Evolutionary conservation across 2,329 filamentous ascomycete species (phyloP), one percentile per base, ranked within the genome.

Genomic region (Hypoxylon rubiginosum): DNA sequence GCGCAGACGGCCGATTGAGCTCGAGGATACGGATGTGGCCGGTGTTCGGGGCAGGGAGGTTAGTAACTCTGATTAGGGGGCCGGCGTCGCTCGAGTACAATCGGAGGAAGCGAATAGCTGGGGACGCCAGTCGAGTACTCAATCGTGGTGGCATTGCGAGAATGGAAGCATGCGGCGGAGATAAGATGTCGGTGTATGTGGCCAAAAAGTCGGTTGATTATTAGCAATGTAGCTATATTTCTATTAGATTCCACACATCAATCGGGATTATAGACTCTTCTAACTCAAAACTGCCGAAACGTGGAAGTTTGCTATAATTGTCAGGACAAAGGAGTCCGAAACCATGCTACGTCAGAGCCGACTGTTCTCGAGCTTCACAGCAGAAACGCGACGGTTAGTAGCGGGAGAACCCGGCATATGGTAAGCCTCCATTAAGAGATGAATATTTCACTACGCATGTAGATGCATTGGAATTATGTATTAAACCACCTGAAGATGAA

Each of bases 21-120:
- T 95, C 91, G 61, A 98, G 88, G 70, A 98, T 86, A 64, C 93
- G 91, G 80, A 98, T 96, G 81, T 91, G 91, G 70, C 95, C 96
- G 17, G 88, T 88, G 75, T 91, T 88, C 0, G 93, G 90, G 2
- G 94, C 92, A 46, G 92, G 91, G 52, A 97, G 81, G 79, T 91
- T 89, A 66, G 88, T 90, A 71, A 92, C 86, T 75, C 90, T 90
- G 79, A 97, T 82, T 51, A 90, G 80, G 10, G 88, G 83, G 48
- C 79, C 80, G 4, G 78, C 57, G 36, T 78, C 78, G 68, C 83
- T 83, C 11, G 83, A 83, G 74, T 84, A 85, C 15, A 67, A 56
- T 46, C 74, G 68, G 32, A 72, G 67, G 51, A 71, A 61, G 30
- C 63, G 65, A 46, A 67, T 17, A 26, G 58, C 58, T 30, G 65